Conservation (phyloP, 2,329 filamentous ascomycete species). For the Emmonsia crescens region DNA sequence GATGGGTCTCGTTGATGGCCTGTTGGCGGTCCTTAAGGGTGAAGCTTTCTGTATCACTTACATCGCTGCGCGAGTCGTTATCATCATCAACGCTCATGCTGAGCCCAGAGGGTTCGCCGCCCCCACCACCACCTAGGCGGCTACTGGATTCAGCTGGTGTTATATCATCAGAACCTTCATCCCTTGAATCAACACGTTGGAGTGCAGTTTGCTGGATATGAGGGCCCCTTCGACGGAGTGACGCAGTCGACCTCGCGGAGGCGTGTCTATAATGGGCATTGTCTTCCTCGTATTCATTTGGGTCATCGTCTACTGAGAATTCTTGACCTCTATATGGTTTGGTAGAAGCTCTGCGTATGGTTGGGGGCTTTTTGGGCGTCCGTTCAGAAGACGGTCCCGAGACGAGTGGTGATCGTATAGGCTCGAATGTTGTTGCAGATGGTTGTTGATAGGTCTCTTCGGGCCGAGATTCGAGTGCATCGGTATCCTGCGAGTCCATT, state of each 20-base stretch:
- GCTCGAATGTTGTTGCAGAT: slow-evolving; percentile 13
- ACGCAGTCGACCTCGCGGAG: slow-evolving; percentile 25
- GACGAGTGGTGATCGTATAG: slow-evolving; percentile 37
- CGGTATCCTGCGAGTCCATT: slow-evolving; percentile 18
- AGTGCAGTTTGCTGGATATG: slow-evolving; percentile 24
- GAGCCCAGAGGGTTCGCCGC: slow-evolving; percentile 30
- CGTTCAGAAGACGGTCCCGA: slow-evolving; percentile 27
- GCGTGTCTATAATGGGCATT: slow-evolving; percentile 7
- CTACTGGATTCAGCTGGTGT: slow-evolving; percentile 22
- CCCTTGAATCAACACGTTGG: slow-evolving; percentile 26
- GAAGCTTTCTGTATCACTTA: slow-evolving; percentile 94
- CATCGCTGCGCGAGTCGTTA: slow-evolving; percentile 56
- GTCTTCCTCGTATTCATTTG: slow-evolving; percentile 67
- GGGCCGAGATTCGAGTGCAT: slow-evolving; percentile 2
- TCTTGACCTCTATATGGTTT: slow-evolving; percentile 72
- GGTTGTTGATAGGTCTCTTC: background rate
- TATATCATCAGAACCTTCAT: slow-evolving; percentile 30
- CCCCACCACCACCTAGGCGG: slow-evolving; percentile 23
- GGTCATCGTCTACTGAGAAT: slow-evolving; percentile 85
- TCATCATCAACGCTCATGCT: slow-evolving; percentile 43
- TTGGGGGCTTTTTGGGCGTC: slow-evolving; percentile 56
- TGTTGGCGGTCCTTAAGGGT: slow-evolving; percentile 93
- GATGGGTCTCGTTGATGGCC: slow-evolving; percentile 97
- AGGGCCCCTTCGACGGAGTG: slow-evolving; percentile 27
- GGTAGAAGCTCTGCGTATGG: slow-evolving; percentile 64